Evolutionary conservation across 164 flowering plant species (phyloP), one percentile per base, ranked within the genome.

Genomic region (Cinnamomum chago): DNA sequence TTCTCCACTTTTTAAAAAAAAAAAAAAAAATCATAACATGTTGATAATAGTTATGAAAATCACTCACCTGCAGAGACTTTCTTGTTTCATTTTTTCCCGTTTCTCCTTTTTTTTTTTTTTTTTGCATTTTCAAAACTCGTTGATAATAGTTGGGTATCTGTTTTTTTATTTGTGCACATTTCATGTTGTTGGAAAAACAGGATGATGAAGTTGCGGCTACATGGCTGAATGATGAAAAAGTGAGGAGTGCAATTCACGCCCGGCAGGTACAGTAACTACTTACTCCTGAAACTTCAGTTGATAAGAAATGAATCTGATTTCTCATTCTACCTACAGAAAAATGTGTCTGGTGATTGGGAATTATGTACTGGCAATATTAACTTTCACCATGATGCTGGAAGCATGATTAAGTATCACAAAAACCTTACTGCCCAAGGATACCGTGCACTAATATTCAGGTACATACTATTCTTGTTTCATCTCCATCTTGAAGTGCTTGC

Each of bases 381-480:
- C 5, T 92, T 71, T 76, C 0, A 65, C 50, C 94, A 89, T 83
- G 94, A 94, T 84, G 81, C 90, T 80, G 98, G 97, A 51, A 96
- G 98, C 89, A 91, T 94, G 99, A 89, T 96, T 79, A 76, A 76
- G 51, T 92, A 84, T 81, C 99, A 94, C 82, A 89, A 75, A 78
- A 92, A 94, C 82, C 97, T 94, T 30, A 96, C 97, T 23, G 33
- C 82, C 12, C 71, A 70, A 33, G 97, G 98, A 73, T 89, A 81
- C 70, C 88, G 87, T 12, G 99, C 97, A 28, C 95, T 96, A 40
- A 88, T 96, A 73, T 94, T 60, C 89, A 94, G 98, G 98, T 92
- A 73, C 18, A 27, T 18, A 5, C 13, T 52, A 17, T 55, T 55
- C 60, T 55, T 55, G 60, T 55, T 55, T 15, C 60, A 18, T 55